Base-by-base conservation (phyloP, 768 basidiomycete genomes). In the Hypholoma sublateritium region DNA sequence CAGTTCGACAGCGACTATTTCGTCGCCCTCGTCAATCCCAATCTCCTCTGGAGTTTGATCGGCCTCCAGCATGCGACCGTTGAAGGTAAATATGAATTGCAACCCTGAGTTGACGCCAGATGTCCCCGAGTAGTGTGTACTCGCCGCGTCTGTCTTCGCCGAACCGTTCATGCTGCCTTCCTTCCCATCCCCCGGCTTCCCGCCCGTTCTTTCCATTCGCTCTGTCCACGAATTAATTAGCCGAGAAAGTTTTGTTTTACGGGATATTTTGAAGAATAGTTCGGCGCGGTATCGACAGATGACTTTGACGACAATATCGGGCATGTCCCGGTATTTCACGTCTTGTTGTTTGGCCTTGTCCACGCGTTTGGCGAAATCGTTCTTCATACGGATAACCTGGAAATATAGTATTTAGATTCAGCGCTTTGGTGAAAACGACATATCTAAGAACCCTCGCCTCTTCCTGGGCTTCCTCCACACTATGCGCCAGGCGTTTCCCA, bases 251-350 rank as follows among this genome's bases (percentile, higher is more conserved):
- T 92, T 93, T 24, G 90, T 92, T 73, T 93, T 93, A 69, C 93
- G 88, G 8, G 90, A 91, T 62, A 95, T 91, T 72, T 93, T 94
- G 83, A 95, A 95, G 77, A 91, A 93, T 41, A 95, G 80, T 65
- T 95, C 92, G 4, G 92, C 91, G 44, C 93, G 89, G 69, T 93
- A 93, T 63, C 88, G 87, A 71, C 92, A 94, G 49, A 89, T 78
- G 61, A 95, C 91, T 69, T 92, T 93, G 73, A 94, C 85, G 50
- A 93, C 87, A 58, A 94, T 91, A 67, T 95, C 90, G n/a, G 90
- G 89, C 79, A 84, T 85, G 71, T 93, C 91, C 55, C 87, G 86
- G 67, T 85, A 91, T 71, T 92, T 93, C 64, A 81, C 77, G 64
- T 92, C 91, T 64, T 89, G 89, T 28, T 86, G 71, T 70, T 87